Conservation (phyloP, 441 rosid species). For the Eruca vesicaria region DNA sequence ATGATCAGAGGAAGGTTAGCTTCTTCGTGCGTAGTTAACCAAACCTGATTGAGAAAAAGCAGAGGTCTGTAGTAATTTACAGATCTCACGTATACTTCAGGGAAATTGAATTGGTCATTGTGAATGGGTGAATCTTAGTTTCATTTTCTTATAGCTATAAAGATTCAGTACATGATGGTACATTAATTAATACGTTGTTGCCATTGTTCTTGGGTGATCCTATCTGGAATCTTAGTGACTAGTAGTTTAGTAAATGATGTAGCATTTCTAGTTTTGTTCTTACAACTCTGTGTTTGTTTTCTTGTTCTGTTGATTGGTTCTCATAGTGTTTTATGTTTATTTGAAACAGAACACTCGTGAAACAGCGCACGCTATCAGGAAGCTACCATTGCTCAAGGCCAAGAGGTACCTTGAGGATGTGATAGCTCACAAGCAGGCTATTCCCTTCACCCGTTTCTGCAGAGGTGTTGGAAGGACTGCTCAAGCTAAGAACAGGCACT, state of each 20-base stretch:
- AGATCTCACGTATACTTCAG: conserved; percentile 68
- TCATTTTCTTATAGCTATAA: not conserved
- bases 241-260: conserved; percentile 39
- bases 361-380: conserved; percentile 77
- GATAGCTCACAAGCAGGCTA: conserved; percentile 87
- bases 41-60: conserved; percentile 61
- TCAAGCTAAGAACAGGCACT: conserved; percentile 90
- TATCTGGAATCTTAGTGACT: too few species aligned
- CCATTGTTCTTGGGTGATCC: too few species aligned
- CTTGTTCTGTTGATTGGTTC: not conserved
- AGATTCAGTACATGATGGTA: conserved; percentile 41
- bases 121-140: conserved; percentile 39
- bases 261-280: conserved; percentile 12
- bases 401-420: conserved; percentile 96
- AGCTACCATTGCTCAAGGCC: conserved; percentile 77
- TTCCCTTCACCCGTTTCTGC: conserved; percentile 88
- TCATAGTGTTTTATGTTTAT: not conserved
- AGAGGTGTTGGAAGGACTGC: conserved; percentile 98
- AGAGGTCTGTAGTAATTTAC: conserved; percentile 53
- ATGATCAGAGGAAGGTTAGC: not conserved
- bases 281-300: not conserved
- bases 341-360: conserved; percentile 73
- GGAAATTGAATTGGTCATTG: conserved; percentile 46
- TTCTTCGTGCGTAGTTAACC: not conserved
- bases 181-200: too few species aligned